Evolutionary conservation across 2,329 filamentous ascomycete genomes (phyloP).

Genomic region (Colletotrichum cordylinicola): DNA sequence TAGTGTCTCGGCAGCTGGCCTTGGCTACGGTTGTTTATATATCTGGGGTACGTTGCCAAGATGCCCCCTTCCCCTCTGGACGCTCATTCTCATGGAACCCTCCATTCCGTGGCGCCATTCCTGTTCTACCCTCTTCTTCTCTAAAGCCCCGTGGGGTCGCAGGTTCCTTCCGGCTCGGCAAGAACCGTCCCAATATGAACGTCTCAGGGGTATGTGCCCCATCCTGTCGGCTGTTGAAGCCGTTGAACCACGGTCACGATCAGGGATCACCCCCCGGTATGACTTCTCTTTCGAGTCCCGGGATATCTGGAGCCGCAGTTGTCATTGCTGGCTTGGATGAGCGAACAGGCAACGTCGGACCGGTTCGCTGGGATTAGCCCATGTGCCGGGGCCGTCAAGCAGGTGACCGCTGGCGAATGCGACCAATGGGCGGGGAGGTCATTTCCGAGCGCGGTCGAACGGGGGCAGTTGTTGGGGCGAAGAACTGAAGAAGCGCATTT

Average conservation of each 20-base stretch:
- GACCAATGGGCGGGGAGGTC: neutral
- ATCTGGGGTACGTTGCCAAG: neutral
- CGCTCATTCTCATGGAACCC: neutral
- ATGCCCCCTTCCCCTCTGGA: neutral
- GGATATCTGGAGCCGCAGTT: conserved; percentile 2
- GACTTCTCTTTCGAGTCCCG: neutral
- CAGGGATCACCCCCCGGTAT: neutral
- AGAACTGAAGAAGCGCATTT: rapidly evolving
- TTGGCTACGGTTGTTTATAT: conserved; percentile 11
- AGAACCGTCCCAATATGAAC: neutral
- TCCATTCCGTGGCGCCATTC: conserved; percentile 11
- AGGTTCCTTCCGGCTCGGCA: neutral
- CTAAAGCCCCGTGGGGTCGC: neutral
- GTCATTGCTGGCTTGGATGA: neutral
- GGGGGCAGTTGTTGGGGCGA: neutral
- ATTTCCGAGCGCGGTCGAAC: neutral
- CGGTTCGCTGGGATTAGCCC: neutral
- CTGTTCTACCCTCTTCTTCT: neutral
- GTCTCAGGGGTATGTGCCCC: neutral
- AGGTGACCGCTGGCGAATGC: neutral
- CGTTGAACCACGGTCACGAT: neutral
- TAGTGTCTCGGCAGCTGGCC: neutral
- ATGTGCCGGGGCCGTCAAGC: neutral
- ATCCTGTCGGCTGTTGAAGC: neutral
- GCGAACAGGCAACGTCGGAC: neutral